Percentiles rank a stretch among this genome's conserved stretches.
These are phyloP conservation scores for Crithidia acanthocephali DNA, from an alignment of 208 protist genomes.

Conservation along the genomic window DNA sequence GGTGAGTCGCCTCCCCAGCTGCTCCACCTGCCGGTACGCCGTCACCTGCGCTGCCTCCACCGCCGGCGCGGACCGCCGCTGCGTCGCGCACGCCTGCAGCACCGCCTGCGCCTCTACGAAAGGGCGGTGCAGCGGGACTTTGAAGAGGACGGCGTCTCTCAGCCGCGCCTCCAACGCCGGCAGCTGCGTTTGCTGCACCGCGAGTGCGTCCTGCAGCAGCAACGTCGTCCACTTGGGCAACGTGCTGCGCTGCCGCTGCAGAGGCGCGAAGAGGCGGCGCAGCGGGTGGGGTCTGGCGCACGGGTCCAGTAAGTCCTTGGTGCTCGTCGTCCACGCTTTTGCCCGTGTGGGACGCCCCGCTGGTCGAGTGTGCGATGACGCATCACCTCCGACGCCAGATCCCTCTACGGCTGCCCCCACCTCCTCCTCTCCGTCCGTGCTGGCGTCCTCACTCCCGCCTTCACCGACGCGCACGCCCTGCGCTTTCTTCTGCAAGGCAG, in stretches of 20 bases:
- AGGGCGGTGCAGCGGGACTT: conserved; percentile 61
- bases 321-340: conserved; percentile 42
- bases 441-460: background rate
- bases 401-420: background rate
- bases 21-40: conserved; percentile 23
- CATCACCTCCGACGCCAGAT: no score
- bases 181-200: conserved; percentile 48
- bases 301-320: conserved; percentile 61
- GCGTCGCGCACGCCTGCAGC: conserved; percentile 39
- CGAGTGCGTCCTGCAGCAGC: conserved; percentile 53
- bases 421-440: background rate
- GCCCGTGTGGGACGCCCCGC: conserved; percentile 16
- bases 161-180: conserved; percentile 53
- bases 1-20: background rate
- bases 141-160: conserved; percentile 44
- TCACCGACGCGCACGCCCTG: background rate
- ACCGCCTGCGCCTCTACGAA: conserved; percentile 54
- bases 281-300: conserved; percentile 51
- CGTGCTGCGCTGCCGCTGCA: conserved; percentile 48
- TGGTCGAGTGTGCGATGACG: background rate
- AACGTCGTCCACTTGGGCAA: conserved; percentile 61
- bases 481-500: background rate
- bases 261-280: conserved; percentile 68
- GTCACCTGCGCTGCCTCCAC: conserved; percentile 34
- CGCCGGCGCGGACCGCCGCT: conserved; percentile 20